A percentile compares a stretch with the other conserved stretches of the same genome.
These are phyloP conservation scores for Pelomyxa schiedti DNA, from an alignment of 78 protist species.

Conservation along the genomic window DNA sequence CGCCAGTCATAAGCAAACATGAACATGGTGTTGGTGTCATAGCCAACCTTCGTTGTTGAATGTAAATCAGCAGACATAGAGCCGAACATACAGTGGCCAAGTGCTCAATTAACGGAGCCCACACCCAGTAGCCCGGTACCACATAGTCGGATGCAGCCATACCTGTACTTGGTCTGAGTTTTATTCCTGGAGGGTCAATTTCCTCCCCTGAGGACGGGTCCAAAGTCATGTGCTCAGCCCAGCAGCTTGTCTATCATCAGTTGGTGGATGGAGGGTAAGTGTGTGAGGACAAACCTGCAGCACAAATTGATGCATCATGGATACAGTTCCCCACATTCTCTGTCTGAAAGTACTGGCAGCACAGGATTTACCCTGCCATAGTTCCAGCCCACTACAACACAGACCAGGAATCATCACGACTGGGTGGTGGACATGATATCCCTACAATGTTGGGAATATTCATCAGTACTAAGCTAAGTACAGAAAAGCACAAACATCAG, in stretches of 20 bases:
- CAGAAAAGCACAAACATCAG: too few relatives aligned
- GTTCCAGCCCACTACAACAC: conserved; percentile 25
- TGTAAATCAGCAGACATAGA: too few relatives aligned
- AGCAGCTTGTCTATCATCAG: not conserved
- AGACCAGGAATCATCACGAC: conserved; percentile 16
- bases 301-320: conserved; percentile 16
- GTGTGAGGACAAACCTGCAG: too few relatives aligned
- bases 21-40: conserved; percentile 3
- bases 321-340: conserved; percentile 40
- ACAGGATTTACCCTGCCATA: conserved; percentile 37
- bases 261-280: too few relatives aligned
- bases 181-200: conserved; percentile 32
- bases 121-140: conserved; percentile 28
- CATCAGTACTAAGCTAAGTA: too few relatives aligned
- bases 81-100: too few relatives aligned
- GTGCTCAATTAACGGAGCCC: conserved; percentile 11
- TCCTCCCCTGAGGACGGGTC: conserved; percentile 12
- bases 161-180: conserved; percentile 22
- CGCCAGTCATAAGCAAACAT: conserved; percentile 21
- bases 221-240: conserved; percentile 22
- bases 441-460: too few relatives aligned
- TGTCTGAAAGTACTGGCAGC: conserved; percentile 25
- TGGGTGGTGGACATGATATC: not conserved
- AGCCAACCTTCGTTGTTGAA: too few relatives aligned
- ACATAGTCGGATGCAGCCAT: conserved; percentile 36